These are phyloP conservation scores for Cladophialophora immunda DNA, from an alignment of 2,329 filamentous ascomycete genomes.

Conservation along the genomic window DNA sequence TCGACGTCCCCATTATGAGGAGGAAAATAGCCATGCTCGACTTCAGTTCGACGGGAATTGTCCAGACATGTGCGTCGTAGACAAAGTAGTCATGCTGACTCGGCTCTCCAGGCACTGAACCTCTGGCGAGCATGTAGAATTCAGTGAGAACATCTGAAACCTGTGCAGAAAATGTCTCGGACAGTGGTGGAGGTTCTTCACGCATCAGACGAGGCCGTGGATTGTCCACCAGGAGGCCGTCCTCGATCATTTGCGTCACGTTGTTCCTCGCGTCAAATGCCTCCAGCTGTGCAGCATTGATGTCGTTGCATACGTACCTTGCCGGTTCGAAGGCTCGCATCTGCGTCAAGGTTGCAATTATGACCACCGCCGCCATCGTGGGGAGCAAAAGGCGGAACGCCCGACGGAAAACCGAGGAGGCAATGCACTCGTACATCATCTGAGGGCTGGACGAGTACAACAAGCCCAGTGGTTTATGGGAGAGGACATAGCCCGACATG, in stretches of 20 bases:
- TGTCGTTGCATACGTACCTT: conserved; percentile 10
- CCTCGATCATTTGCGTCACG: conserved; percentile 6
- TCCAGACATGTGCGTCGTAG: conserved; percentile 54
- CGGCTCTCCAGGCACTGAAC: not conserved
- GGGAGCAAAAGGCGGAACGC: conserved; percentile 54
- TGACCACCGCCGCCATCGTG: conserved; percentile 47
- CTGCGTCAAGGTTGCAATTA: conserved; percentile 40
- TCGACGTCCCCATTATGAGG: conserved; percentile 20
- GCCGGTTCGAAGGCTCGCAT: conserved; percentile 16
- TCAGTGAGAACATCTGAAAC: not conserved
- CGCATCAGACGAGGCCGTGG: conserved; percentile 4
- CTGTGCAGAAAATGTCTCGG: conserved; percentile 39
- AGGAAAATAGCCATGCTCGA: conserved; percentile 46
- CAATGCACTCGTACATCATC: conserved; percentile 40
- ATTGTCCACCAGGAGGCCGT: not conserved
- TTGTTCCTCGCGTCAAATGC: not conserved
- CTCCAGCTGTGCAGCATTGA: conserved; percentile 6
- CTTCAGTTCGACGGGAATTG: conserved; percentile 55
- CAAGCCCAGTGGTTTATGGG: conserved; percentile 49
- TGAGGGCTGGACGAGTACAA: conserved; percentile 9
- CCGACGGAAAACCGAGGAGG: conserved; percentile 55
- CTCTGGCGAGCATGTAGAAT: not conserved
- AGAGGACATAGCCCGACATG: conserved; percentile 58
- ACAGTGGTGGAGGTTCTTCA: not conserved
- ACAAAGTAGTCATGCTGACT: conserved; percentile 5